Percentiles rank a stretch among this genome's conserved stretches.
Conservation (phyloP, 352 stramenopile species). For the Globisporangium paroecandrum region DNA sequence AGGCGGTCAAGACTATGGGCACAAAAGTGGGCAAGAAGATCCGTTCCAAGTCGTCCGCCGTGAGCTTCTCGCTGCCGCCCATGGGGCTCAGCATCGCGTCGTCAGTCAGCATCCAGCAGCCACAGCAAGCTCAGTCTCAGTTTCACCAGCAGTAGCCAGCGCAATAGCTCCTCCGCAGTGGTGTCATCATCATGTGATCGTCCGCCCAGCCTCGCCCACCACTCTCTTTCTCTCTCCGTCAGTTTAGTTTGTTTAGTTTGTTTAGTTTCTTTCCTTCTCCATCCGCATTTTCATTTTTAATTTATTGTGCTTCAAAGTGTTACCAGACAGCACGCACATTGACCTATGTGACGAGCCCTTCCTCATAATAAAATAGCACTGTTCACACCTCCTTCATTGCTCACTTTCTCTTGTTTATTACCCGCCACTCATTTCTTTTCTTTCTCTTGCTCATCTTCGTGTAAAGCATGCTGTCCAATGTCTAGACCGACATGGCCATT, state of each 20-base stretch:
- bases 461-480: neutral
- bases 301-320: neutral
- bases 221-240: neutral
- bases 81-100: constrained; percentile 66
- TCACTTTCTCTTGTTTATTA: neutral
- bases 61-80: constrained; percentile 71
- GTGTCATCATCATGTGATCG: neutral
- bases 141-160: constrained; percentile 27
- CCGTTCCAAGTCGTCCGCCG: constrained; percentile 37
- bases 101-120: constrained; percentile 39
- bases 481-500: constrained; percentile 98
- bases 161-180: neutral
- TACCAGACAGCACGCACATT: neutral
- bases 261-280: neutral
- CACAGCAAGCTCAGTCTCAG: constrained; percentile 15
- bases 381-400: neutral
- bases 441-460: neutral
- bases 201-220: neutral
- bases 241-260: neutral
- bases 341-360: too few species aligned
- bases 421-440: neutral
- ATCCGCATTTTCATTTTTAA: neutral
- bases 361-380: neutral
- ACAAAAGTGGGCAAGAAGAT: constrained; percentile 65
- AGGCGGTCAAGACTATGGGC: constrained; percentile 60